phyloP scores from a whole-genome alignment of 768 basidiomycete genomes.

The Boletus pseudo-olivaceus region DNA sequence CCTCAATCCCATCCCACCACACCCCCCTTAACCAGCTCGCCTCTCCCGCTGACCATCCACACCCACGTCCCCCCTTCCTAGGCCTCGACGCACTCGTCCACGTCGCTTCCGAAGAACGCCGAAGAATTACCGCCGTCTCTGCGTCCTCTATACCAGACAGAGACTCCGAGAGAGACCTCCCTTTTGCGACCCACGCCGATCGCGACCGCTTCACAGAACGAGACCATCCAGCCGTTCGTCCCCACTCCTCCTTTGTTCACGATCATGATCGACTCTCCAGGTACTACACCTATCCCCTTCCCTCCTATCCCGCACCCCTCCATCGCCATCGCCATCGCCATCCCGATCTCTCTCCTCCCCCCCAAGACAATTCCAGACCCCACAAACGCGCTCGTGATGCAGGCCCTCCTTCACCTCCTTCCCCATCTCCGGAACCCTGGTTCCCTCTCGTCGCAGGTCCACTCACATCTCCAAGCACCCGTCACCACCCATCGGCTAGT shows the following conservation, averaged over 20 bases:
- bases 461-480: constrained; percentile 16
- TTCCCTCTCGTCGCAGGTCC: not conserved
- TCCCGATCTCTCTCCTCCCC: not conserved
- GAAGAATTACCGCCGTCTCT: constrained; percentile 38
- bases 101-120: constrained; percentile 64
- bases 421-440: constrained; percentile 9
- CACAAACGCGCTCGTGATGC: constrained; percentile 24
- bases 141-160: not conserved
- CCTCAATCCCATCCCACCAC: not conserved
- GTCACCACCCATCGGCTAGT: constrained; percentile 22
- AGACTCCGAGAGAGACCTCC: not conserved
- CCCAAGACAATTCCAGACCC: constrained; percentile 10
- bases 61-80: constrained; percentile 19
- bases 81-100: constrained; percentile 68
- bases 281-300: not conserved
- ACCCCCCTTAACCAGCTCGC: not conserved
- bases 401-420: constrained; percentile 11
- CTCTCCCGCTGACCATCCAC: not conserved
- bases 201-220: not conserved
- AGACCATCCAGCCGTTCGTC: not conserved
- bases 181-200: not conserved
- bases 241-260: constrained; percentile 11
- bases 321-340: not conserved
- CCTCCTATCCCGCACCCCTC: not conserved
- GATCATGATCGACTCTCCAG: constrained; percentile 22